Evolutionary conservation across 306 rosid genomes (phyloP), one percentile per base, ranked within the genome.

Genomic region (Fagus crenata): DNA sequence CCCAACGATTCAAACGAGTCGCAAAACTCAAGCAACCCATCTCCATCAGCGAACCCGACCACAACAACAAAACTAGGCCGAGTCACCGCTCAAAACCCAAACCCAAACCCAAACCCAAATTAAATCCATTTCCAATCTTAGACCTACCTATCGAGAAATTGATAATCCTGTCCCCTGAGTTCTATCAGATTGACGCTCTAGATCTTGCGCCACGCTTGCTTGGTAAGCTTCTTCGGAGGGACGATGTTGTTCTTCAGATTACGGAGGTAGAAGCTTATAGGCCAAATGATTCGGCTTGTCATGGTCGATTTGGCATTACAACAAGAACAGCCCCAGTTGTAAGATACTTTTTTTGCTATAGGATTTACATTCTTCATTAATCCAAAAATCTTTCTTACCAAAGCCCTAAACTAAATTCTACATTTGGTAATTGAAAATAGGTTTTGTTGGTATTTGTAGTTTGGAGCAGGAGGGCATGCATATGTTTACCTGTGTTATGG

Each of bases 201-300:
- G 95, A 89, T 85, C 96, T 90, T 9, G 98, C 98, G 65, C 97
- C 95, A 0, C 93, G 92, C 64, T 90, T 94, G 86, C 90, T 92
- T 4, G 98, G 98, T 28, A 92, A 94, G 90, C 81, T 86, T 63
- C 88, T 92, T 0, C 87, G 92, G 78, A 71, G 96, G 72, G 97
- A 90, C 74, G 88, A 88, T 32, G 93, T 92, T 76, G 95, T 94
- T 90, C 96, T 94, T 79, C 93, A 72, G 83, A 92, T 94, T 58
- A 92, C 96, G 7, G 97, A 94, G 98, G 97, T 92, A 69, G 98
- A 95, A 88, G 98, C 98, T 36, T 92, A 90, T 42, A 81, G 96
- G 67, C 90, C 89, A 64, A 89, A 90, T 84, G 98, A 92, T 75
- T 87, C 97, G 13, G 97, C 97, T 69, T 89, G 90, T 81, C 98